These are phyloP conservation scores for Monilinia fructicola DNA, from an alignment of 2,329 filamentous ascomycete species.

Conservation along the genomic window DNA sequence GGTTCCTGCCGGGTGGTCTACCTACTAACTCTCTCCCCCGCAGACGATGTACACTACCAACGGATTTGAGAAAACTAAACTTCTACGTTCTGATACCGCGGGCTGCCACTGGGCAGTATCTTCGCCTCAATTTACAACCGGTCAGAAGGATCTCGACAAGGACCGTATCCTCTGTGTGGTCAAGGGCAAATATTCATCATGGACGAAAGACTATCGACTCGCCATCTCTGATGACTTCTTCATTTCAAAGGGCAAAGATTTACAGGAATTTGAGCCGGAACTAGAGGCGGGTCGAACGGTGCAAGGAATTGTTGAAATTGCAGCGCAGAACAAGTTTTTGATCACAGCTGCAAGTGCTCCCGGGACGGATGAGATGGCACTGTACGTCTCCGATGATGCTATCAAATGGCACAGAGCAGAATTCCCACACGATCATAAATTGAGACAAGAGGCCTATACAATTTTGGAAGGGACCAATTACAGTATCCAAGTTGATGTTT, in stretches of 20 bases:
- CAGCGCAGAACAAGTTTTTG: constrained; percentile 80
- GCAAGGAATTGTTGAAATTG: constrained; percentile 77
- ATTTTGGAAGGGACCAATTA: constrained; percentile 95
- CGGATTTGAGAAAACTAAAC: constrained; percentile 70
- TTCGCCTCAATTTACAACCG: constrained; percentile 69
- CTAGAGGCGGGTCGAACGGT: constrained; percentile 73
- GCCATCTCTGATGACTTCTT: constrained; percentile 85
- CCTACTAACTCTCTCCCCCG: constrained; percentile 25
- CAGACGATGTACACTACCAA: constrained; percentile 73
- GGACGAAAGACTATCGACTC: constrained; percentile 73
- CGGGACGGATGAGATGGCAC: constrained; percentile 83
- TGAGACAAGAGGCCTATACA: constrained; percentile 86
- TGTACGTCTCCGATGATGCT: constrained; percentile 85
- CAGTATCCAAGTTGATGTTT: constrained; percentile 94
- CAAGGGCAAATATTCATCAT: constrained; percentile 67
- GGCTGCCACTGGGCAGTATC: constrained; percentile 88
- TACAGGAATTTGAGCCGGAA: constrained; percentile 71
- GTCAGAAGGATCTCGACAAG: constrained; percentile 62
- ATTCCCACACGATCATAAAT: constrained; percentile 76
- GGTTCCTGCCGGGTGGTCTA: neutral
- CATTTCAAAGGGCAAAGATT: constrained; percentile 48
- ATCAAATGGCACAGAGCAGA: constrained; percentile 86
- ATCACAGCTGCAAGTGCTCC: constrained; percentile 78
- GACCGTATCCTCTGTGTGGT: constrained; percentile 79
- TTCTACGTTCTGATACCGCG: constrained; percentile 65